Conservation (phyloP, 257 asterid genomes). For the Osmanthus fragrans region DNA sequence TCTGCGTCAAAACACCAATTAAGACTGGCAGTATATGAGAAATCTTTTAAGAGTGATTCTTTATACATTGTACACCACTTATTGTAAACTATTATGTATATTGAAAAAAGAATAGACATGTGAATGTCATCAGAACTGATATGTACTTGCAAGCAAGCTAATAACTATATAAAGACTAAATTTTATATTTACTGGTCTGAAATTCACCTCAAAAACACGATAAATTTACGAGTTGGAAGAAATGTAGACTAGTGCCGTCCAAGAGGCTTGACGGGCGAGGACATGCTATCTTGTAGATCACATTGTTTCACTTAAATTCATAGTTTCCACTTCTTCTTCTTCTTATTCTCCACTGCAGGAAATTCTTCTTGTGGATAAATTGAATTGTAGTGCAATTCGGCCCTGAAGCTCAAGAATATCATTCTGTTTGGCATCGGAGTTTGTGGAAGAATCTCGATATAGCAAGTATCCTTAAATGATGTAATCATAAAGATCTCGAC, state of each 20-base stretch:
- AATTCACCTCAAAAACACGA: no score
- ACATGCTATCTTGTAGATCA: no score
- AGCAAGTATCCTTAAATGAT: constrained; percentile 89
- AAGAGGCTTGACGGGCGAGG: no score
- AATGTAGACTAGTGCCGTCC: no score
- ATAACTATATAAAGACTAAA: constrained; percentile 11
- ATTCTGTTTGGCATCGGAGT: constrained; percentile 61
- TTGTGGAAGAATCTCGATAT: constrained; percentile 82
- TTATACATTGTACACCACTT: no score
- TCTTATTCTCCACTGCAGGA: constrained; percentile 54
- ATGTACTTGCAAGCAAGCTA: background rate
- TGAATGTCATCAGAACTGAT: background rate
- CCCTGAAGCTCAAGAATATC: constrained; percentile 85
- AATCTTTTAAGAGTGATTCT: no score
- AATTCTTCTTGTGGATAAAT: constrained; percentile 63
- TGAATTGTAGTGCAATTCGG: constrained; percentile 48
- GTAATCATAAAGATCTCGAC: constrained; percentile 75
- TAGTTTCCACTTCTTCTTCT: constrained; percentile 50
- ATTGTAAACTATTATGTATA: no score
- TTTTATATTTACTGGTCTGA: no score
- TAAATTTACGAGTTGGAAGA: no score
- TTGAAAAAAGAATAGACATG: background rate
- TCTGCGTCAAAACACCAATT: no score
- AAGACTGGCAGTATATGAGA: no score
- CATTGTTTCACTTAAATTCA: no score